Base-by-base conservation (phyloP, 192 early-diverging fungal species). In the Pilobolus umbonatus region DNA sequence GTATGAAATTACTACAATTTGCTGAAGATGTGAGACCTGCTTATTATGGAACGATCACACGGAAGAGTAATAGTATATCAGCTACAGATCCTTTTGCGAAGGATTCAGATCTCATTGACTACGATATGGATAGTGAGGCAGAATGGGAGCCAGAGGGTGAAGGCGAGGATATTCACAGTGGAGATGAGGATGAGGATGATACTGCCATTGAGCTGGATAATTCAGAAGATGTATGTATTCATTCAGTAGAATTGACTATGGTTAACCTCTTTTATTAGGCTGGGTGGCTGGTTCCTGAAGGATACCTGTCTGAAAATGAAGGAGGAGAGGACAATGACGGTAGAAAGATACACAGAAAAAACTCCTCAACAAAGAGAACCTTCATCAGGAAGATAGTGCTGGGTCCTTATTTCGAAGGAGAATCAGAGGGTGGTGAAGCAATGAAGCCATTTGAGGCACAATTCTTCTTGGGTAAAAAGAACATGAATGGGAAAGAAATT, bases 81-180 rank as follows among this genome's bases (percentile, higher is more conserved):
- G 82, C 79, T 11, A 76, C 82, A 17, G 65, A 73, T 2, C 88
- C 88, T 15, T 84, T 91, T 69, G 71, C 64, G 26, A 72, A 63
- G 44, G 94, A 93, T 57, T 71, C 69, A 7, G 59, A 40, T 1
- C 29, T 77, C 29, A 39, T 95, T 9, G 87, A 96, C 55, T 96
- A 96, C 56, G 88, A 89, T 5, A 72, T 88, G 58, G 94, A 96
- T 61, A 91, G 89, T 61, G 92, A 93, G 45, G 86, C 83, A 0
- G 94, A 94, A 70, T 96, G 94, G 94, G 90, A 90, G 30, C 84
- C 81, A 28, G 90, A 92, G 32, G 94, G 88, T 30, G 88, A 89
- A 57, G 94, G 94, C 17, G 94, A 96, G 57, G 91, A 94, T 44
- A 73, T 88, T 12, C 77, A 74, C 39, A 87, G 82, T 66, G 93